Conservation (phyloP, 805 yeast species). For the Torulaspora gathmanii region DNA sequence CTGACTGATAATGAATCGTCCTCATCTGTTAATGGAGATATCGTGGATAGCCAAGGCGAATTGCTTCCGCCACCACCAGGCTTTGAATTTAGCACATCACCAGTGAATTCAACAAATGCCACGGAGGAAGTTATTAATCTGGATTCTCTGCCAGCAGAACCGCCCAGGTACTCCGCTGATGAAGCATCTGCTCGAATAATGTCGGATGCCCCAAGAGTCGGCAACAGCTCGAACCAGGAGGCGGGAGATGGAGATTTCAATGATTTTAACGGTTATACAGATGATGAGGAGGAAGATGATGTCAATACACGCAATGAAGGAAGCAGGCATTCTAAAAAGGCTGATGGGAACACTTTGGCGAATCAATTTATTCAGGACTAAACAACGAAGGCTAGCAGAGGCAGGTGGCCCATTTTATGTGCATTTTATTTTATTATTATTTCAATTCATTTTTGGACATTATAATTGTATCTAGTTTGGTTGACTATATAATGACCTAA, state of each 20-base stretch:
- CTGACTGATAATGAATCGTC: conserved; percentile 32
- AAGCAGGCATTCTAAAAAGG: conserved; percentile 5
- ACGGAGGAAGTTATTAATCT: conserved; percentile 34
- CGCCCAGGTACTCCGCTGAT: conserved; percentile 38
- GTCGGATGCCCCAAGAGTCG: conserved; percentile 5
- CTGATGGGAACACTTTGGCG: conserved; percentile 15
- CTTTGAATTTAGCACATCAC: conserved; percentile 34
- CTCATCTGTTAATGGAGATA: conserved; percentile 26
- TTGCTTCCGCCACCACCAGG: conserved; percentile 38
- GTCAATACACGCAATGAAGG: conserved; percentile 3
- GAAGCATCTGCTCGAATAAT: conserved; percentile 6
- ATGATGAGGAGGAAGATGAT: conserved; percentile 8
- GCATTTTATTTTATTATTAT: conserved; percentile 3
- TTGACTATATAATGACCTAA: neutral
- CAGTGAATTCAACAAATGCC: conserved; percentile 7
- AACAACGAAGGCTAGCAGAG: neutral
- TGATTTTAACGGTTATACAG: conserved; percentile 3
- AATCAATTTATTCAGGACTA: conserved; percentile 16
- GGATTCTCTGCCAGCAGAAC: conserved; percentile 36
- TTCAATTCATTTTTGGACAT: conserved; percentile 2
- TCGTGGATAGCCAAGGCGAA: conserved; percentile 29
- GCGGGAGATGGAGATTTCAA: neutral
- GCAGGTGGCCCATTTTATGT: conserved; percentile 6
- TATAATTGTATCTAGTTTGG: neutral
- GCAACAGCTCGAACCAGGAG: conserved; percentile 6